Evolutionary conservation across 495 filamentous ascomycete genomes (phyloP).

Genomic region (Penicillium flavigenum): DNA sequence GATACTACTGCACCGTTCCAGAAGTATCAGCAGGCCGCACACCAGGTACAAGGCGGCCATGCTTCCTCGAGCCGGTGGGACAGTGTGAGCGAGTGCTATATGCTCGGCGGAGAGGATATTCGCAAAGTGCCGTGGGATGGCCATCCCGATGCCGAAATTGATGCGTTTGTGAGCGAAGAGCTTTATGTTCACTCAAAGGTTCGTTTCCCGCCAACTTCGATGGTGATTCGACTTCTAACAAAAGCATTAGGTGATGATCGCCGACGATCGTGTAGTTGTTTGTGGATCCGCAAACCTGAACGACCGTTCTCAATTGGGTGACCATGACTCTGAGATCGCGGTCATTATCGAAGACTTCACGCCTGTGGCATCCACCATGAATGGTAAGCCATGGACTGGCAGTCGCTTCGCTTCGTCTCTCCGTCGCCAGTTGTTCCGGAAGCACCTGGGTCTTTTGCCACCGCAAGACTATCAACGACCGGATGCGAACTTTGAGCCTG

Average conservation of each 20-base stretch:
- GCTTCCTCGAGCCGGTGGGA: conserved; percentile 60
- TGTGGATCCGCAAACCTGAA: conserved; percentile 93
- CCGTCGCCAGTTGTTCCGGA: conserved; percentile 81
- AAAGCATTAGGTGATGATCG: conserved; percentile 66
- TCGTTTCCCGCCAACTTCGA: conserved; percentile 13
- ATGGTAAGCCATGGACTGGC: conserved; percentile 65
- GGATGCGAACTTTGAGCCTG: conserved; percentile 72
- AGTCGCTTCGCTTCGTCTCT: conserved; percentile 81
- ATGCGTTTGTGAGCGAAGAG: conserved; percentile 89
- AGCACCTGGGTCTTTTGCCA: conserved; percentile 83
- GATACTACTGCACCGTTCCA: conserved; percentile 48
- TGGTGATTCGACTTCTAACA: conserved; percentile 18
- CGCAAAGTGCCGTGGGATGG: conserved; percentile 75
- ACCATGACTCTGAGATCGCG: conserved; percentile 84
- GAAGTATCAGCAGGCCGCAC: conserved; percentile 68
- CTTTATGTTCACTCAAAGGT: conserved; percentile 92
- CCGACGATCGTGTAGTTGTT: conserved; percentile 85
- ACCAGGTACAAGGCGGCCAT: conserved; percentile 36
- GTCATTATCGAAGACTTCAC: conserved; percentile 76
- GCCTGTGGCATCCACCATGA: conserved; percentile 67
- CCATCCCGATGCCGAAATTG: conserved; percentile 68
- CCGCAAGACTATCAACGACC: conserved; percentile 64
- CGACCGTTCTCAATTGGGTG: conserved; percentile 87
- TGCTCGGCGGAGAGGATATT: conserved; percentile 76
- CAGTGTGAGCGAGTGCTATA: conserved; percentile 77